Percentiles rank a stretch among this genome's conserved stretches.
phyloP scores from a whole-genome alignment of 805 yeast species.

The Zygoascus biomembranicola region DNA sequence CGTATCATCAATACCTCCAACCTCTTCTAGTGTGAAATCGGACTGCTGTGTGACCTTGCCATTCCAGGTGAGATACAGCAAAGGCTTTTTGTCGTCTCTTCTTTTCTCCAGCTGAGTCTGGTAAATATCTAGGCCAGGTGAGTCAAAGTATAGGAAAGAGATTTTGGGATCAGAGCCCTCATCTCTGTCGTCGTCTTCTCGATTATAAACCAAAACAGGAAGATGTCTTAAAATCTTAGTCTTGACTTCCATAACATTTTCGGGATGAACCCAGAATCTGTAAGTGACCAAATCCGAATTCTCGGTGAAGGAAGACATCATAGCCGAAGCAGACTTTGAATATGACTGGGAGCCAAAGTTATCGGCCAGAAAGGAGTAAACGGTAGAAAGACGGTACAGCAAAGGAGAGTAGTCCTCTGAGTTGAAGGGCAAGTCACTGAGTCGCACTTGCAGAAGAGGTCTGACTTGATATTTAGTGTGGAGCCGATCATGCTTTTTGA shows the following conservation, averaged over 20 bases:
- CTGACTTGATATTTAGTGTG: conserved; percentile 84
- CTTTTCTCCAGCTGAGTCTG: conserved; percentile 71
- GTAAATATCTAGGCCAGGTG: conserved; percentile 71
- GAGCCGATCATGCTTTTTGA: conserved; percentile 89
- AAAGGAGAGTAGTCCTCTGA: conserved; percentile 92
- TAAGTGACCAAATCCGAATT: conserved; percentile 42
- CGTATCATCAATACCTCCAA: conserved; percentile 49
- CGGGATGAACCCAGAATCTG: conserved; percentile 97
- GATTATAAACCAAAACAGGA: conserved; percentile 77
- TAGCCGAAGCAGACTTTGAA: conserved; percentile 31
- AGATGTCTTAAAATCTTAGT: conserved; percentile 89
- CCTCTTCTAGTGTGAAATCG: conserved; percentile 74
- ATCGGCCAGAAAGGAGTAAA: conserved; percentile 76
- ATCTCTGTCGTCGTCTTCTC: conserved; percentile 33
- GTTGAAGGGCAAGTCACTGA: conserved; percentile 83
- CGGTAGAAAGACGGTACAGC: conserved; percentile 63
- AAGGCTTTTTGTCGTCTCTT: conserved; percentile 47
- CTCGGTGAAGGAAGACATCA: conserved; percentile 26
- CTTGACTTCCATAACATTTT: conserved; percentile 92
- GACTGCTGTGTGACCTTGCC: conserved; percentile 72
- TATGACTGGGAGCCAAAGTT: conserved; percentile 39
- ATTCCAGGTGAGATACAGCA: conserved; percentile 83
- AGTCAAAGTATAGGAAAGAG: conserved; percentile 84
- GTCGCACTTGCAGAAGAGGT: conserved; percentile 80
- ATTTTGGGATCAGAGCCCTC: conserved; percentile 63